phyloP scores from a whole-genome alignment of 441 rosid genomes.

The Erodium moschatum region DNA sequence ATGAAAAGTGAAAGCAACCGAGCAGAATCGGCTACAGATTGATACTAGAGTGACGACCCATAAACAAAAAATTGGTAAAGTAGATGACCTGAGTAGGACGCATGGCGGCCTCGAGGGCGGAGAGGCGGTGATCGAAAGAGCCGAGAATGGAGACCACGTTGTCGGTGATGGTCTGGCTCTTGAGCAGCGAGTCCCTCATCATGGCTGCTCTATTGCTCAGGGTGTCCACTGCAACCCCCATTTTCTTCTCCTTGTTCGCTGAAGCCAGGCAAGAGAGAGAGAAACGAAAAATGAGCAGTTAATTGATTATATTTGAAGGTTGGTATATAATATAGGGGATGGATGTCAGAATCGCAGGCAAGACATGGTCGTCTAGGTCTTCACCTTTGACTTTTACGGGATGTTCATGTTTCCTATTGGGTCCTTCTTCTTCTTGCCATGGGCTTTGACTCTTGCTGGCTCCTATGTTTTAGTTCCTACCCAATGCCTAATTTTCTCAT shows the following conservation, averaged over 20 bases:
- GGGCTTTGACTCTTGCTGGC: too few relatives aligned
- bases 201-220: slow-evolving; percentile 59
- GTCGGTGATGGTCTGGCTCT: slow-evolving; percentile 80
- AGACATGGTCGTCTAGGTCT: too few relatives aligned
- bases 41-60: too few relatives aligned
- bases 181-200: slow-evolving; percentile 73
- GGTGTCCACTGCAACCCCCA: slow-evolving; percentile 50
- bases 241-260: slow-evolving; percentile 19
- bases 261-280: not conserved
- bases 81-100: slow-evolving; percentile 85
- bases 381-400: too few relatives aligned
- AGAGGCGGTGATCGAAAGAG: slow-evolving; percentile 93
- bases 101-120: slow-evolving; percentile 94
- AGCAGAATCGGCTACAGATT: not conserved
- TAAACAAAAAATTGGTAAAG: not conserved
- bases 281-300: not conserved
- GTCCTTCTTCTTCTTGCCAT: too few relatives aligned
- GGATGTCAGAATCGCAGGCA: too few relatives aligned
- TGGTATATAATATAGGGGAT: too few relatives aligned
- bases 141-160: slow-evolving; percentile 80
- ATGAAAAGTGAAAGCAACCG: not conserved
- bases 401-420: too few relatives aligned
- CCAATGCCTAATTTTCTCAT: too few relatives aligned
- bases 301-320: not conserved
- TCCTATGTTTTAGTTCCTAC: too few relatives aligned